A percentile compares a stretch with the other conserved stretches of the same genome.
phyloP scores from a whole-genome alignment of 257 asterid species.

The Solanum ossicruentum region DNA sequence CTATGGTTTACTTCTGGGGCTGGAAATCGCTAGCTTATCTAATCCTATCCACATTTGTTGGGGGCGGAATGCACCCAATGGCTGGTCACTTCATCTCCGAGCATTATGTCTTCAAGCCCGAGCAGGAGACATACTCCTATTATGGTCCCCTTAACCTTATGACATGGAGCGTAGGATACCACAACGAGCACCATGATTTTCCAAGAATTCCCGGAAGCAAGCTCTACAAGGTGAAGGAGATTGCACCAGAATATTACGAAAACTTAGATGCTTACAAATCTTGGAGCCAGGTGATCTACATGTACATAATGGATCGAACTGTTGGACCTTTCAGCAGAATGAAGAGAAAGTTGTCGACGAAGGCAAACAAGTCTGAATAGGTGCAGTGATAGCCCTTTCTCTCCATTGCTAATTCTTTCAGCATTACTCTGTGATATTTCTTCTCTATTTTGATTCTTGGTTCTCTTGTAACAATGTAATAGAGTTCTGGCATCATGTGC shows the following conservation, averaged over 20 bases:
- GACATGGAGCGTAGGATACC: slow-evolving; percentile 92
- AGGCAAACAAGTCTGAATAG: slow-evolving; percentile 42
- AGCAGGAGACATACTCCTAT: slow-evolving; percentile 84
- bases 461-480: background rate
- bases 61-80: slow-evolving; percentile 97
- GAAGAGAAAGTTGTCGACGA: slow-evolving; percentile 54
- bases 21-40: slow-evolving; percentile 72
- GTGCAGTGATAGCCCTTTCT: background rate
- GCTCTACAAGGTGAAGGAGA: slow-evolving; percentile 87
- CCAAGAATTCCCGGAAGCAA: slow-evolving; percentile 86
- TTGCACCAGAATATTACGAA: slow-evolving; percentile 76
- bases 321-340: slow-evolving; percentile 87
- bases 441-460: background rate
- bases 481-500: background rate
- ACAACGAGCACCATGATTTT: slow-evolving; percentile 95
- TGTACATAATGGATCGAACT: slow-evolving; percentile 62
- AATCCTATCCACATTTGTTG: slow-evolving; percentile 80
- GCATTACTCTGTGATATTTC: background rate
- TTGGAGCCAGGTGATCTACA: slow-evolving; percentile 87
- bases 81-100: slow-evolving; percentile 95
- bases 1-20: slow-evolving; percentile 57
- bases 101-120: slow-evolving; percentile 63
- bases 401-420: background rate
- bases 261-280: slow-evolving; percentile 51
- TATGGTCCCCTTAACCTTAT: slow-evolving; percentile 79